Percentiles rank a stretch among this genome's conserved stretches.
Evolutionary conservation across 441 rosid species (phyloP).

Genomic region (Adansonia rubrostipa): DNA sequence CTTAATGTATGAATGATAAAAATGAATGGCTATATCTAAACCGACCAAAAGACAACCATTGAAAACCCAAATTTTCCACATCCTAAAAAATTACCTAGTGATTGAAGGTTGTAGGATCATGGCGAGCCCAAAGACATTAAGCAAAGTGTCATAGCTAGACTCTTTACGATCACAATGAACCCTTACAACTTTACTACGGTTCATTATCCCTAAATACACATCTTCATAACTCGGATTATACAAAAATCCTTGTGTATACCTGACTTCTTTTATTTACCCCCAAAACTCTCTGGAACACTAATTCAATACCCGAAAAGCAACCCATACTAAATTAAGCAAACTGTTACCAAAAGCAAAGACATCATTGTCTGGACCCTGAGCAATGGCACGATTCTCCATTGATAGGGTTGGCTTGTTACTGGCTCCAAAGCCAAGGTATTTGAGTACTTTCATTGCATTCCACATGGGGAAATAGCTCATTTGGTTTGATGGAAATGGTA

Average conservation of each 20-base stretch:
- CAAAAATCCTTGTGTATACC: slow-evolving; percentile 63
- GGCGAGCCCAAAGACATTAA: slow-evolving; percentile 80
- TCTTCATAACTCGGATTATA: slow-evolving; percentile 74
- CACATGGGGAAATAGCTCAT: slow-evolving; percentile 32
- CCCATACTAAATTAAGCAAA: slow-evolving; percentile 89
- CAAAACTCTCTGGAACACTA: slow-evolving; percentile 65
- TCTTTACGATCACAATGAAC: slow-evolving; percentile 80
- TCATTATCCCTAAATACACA: slow-evolving; percentile 68
- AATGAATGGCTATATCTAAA: not conserved
- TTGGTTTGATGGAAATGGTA: slow-evolving; percentile 28
- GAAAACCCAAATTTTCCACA: not conserved
- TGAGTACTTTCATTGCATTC: slow-evolving; percentile 76
- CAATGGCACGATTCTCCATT: slow-evolving; percentile 58
- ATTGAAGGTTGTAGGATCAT: slow-evolving; percentile 87
- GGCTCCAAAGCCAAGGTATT: slow-evolving; percentile 76
- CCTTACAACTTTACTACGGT: slow-evolving; percentile 76
- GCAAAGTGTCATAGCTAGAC: slow-evolving; percentile 62
- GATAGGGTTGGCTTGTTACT: slow-evolving; percentile 34
- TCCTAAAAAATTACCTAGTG: slow-evolving; percentile 62
- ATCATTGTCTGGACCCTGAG: slow-evolving; percentile 76
- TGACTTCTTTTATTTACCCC: slow-evolving; percentile 84
- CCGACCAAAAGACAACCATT: not conserved
- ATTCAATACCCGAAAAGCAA: slow-evolving; percentile 91
- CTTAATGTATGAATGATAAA: not conserved
- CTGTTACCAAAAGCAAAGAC: slow-evolving; percentile 63